Base-by-base conservation (phyloP, 192 early-diverging fungal genomes). In the Entrophospora sp. region DNA sequence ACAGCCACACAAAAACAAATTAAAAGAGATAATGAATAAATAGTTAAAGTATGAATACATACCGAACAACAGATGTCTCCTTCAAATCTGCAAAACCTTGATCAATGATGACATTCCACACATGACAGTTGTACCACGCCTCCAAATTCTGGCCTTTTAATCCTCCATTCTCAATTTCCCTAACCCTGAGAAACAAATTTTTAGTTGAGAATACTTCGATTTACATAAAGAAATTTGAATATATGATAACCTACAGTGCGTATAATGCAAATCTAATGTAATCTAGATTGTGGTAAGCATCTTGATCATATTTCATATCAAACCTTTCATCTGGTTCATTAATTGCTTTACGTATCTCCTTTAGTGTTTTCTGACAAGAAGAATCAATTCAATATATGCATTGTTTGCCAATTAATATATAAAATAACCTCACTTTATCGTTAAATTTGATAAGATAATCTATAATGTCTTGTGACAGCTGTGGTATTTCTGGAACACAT, bases 111-210 rank as follows among this genome's bases (percentile, higher is more conserved):
- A 20, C 2, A n/a, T 51, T 69, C 59, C 46, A 69, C 12, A 69
- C 12, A 27, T 69, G 67, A 27, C 58, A 69, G 37, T 61, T 69
- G 31, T 35, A 69, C 67, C 58, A 69, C 0, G 28, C 46, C 9
- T 69, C 59, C 18, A 69, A 22, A 25, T 69, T 60, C 3, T n/a
- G 9, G 0, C 36, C 45, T 34, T 61, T 37, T 5, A 69, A 32
- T 1, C 35, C 49, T 46, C 16, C 12, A 32, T 18, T 69, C 34
- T 69, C 1, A 48, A 69, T 69, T 69, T 65, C 48, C 27, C 36
- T 53, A 5, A 65, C 4, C 22, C 48, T 64, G 27, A 13, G 52
- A 52, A 38, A 30, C 10, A 65, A 16, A 35, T 65, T 65, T 52
- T n/a, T n/a, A n/a, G n/a, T n/a, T n/a, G n/a, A n/a, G n/a, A n/a